Percentiles rank a stretch among this genome's conserved stretches.
Evolutionary conservation across 2,329 filamentous ascomycete species (phyloP).

Genomic region (Penicillium sp.): DNA sequence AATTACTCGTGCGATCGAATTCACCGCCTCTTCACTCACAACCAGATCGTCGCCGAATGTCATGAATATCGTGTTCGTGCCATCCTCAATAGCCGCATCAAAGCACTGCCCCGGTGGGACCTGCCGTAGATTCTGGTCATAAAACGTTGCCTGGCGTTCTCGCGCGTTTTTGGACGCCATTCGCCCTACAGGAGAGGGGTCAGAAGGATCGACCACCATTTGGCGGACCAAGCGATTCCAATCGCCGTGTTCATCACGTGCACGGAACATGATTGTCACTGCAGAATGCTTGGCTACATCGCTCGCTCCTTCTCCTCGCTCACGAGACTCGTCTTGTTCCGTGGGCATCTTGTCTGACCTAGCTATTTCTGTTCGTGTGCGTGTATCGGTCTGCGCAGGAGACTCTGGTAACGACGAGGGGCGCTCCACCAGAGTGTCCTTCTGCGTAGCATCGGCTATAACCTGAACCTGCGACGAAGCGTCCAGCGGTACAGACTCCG

Average conservation of each 20-base stretch:
- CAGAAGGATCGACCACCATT: conserved; percentile 15
- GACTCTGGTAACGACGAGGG: too few species aligned
- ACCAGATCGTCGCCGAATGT: conserved; percentile 11
- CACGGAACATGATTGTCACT: conserved; percentile 10
- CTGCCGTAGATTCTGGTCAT: too few species aligned
- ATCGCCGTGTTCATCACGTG: conserved; percentile 9
- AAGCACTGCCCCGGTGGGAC: conserved; percentile 3
- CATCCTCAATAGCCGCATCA: conserved; percentile 17
- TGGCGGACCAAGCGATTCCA: conserved; percentile 12
- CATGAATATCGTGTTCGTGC: conserved; percentile 19
- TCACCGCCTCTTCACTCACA: conserved; percentile 7
- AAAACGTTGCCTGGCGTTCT: too few species aligned
- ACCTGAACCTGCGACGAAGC: too few species aligned
- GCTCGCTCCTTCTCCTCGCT: conserved; percentile 1
- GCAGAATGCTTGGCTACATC: not conserved
- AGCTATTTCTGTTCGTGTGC: too few species aligned
- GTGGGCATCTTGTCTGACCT: too few species aligned
- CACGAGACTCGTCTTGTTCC: not conserved
- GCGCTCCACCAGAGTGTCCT: too few species aligned
- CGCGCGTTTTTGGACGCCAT: conserved; percentile 11
- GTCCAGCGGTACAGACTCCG: too few species aligned
- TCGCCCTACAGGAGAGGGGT: conserved; percentile 13
- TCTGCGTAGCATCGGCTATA: too few species aligned
- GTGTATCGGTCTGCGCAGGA: too few species aligned
- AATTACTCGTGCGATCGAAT: conserved; percentile 6